Evolutionary conservation across 129 eudicot genomes (phyloP).

Genomic region (Flaveria sonorensis): DNA sequence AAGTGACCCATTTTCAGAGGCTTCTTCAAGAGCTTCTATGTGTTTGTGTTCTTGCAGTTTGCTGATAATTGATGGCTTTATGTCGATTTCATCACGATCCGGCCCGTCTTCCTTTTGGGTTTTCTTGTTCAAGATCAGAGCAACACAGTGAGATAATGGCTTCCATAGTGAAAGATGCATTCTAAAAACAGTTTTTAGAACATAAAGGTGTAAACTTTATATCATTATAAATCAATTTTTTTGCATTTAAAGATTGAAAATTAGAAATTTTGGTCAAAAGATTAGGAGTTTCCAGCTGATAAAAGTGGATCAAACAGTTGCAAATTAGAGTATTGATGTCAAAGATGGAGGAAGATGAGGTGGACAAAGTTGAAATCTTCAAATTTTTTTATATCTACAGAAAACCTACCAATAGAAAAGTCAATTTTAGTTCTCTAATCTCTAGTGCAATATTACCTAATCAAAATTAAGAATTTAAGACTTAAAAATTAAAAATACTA

Average conservation of each 20-base stretch:
- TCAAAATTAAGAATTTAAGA: slow-evolving; percentile 6
- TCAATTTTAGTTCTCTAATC: slow-evolving; percentile 28
- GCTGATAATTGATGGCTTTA: slow-evolving; percentile 61
- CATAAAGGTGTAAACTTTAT: slow-evolving; percentile 14
- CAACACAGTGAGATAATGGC: slow-evolving; percentile 76
- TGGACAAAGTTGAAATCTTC: slow-evolving; percentile 30
- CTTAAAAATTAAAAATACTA: neutral
- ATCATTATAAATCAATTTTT: neutral
- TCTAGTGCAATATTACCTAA: slow-evolving; percentile 25
- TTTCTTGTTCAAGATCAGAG: slow-evolving; percentile 72
- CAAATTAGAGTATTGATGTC: slow-evolving; percentile 9
- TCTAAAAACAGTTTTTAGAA: neutral
- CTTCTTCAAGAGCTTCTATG: slow-evolving; percentile 87
- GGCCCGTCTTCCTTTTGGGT: slow-evolving; percentile 55
- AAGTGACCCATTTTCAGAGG: slow-evolving; percentile 86
- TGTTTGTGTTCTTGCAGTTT: slow-evolving; percentile 74
- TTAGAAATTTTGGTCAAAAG: neutral
- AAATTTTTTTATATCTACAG: neutral
- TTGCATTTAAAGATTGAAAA: slow-evolving; percentile 2
- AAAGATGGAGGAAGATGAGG: slow-evolving; percentile 17
- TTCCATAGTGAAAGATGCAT: slow-evolving; percentile 95
- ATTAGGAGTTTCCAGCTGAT: neutral
- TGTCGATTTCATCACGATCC: slow-evolving; percentile 42
- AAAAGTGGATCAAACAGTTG: slow-evolving; percentile 14
- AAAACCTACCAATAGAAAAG: slow-evolving; percentile 32